Evolutionary conservation across 371 early-diverging fungal species (phyloP), one percentile per base, ranked within the genome.

Genomic region (Saksenaea oblongispora): DNA sequence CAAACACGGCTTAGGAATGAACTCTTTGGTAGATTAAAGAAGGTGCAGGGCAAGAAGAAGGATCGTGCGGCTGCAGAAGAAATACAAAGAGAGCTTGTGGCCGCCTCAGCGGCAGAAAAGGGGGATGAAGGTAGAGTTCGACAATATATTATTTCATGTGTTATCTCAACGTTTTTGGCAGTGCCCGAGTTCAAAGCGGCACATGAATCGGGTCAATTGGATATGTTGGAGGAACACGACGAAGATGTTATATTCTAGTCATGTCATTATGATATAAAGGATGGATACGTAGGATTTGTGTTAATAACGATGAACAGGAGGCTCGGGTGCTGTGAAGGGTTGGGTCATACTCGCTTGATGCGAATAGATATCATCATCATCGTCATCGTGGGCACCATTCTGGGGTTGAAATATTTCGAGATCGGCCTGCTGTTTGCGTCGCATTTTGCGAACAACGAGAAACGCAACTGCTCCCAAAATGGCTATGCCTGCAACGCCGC

Each of bases 31-130:
- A 91, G 93, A 71, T 79, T 98, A 69, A 98, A 98, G 82, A 98
- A 97, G 81, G 93, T 98, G 31, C 99, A 98, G 78, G 90, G 92
- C 36, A 98, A 98, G 76, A 97, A 97, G 89, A 98, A 98, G 89
- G 91, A 93, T 63, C 83, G 84, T 58, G 87, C 91, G 42, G 95
- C 86, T 34, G 80, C 70, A 34, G 84, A 90, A 55, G 80, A 78
- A 5, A 71, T 61, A 24, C 57, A 67, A 39, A 67, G 74, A 54
- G 65, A 62, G 24, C 58, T 60, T 27, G 70, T 61, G 13, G 58
- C 65, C 54, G 64, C 66, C 35, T 37, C 69, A 36, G 61, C 56
- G 4, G 67, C 35, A 22, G 71, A 65, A 31, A 31, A 31, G 22
- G 66, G 55, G 24, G 65, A 11, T 11, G 39, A 65, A 53, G 60